Base-by-base conservation (phyloP, 2,329 filamentous ascomycete genomes). In the Fusarium camptoceras region DNA sequence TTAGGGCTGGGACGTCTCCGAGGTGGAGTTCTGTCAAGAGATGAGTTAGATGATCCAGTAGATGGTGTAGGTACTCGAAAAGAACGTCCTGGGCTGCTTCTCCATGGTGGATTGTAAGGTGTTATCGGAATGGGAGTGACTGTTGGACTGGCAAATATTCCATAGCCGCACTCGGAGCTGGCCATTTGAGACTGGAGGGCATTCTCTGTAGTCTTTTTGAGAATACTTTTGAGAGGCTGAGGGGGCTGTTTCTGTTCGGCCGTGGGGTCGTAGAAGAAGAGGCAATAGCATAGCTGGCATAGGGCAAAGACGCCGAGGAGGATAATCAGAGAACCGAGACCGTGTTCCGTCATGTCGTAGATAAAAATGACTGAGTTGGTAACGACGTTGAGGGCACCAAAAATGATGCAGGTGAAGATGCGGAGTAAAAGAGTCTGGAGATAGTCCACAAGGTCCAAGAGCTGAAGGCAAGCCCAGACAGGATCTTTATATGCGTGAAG, bases 211-310 rank as follows among this genome's bases (percentile, higher is more conserved):
- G 22, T 25, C 18, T 25, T 3, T 9, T 39, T 51, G 12, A 51
- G 16, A 14, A 51, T 37, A 15, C 30, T 22, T 20, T 20, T 41
- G 30, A 31, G 47, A 5, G n/a, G 31, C n/a, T 16, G 6, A 10
- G 14, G 10, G 11, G n/a, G 8, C 30, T 61, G 28, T 22, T 43
- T 16, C 10, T 25, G 10, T 24, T 22, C 31, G 11, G 39, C 28
- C 11, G 64, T 37, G 9, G 41, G 22, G 18, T 24, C 31, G 22
- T 64, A 44, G 8, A 41, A 30, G 30, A 69, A 61, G 25, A 69
- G 20, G 22, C 41, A 55, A 24, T 60, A 50, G 34, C 57, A 22
- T 25, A 63, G 44, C 24, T 66, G 61, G 28, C 37, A 70, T n/a
- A 55, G 42, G 22, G 59, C 22, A 39, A 63, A 20, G n/a, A 20